These are phyloP conservation scores for Hordeum vulgare DNA, from an alignment of 176 grass and related monocot genomes.

Conservation along the genomic window DNA sequence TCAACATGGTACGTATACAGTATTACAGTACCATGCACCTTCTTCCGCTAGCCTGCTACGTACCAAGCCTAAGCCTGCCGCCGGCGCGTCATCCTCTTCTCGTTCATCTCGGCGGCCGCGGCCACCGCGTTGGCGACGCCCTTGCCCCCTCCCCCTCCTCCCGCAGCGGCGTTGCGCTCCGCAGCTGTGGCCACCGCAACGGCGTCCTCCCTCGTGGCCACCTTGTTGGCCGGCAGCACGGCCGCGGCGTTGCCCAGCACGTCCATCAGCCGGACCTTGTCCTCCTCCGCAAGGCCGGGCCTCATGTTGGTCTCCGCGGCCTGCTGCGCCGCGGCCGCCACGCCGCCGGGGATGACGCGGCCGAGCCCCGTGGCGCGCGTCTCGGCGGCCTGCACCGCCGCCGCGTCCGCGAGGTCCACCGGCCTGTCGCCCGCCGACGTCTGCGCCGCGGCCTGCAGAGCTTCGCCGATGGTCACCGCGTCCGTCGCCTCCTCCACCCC, in stretches of 20 bases:
- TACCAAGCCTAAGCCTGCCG: background rate
- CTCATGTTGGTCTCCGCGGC: slow-evolving; percentile 10
- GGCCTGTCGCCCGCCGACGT: background rate
- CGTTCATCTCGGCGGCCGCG: slow-evolving; percentile 39
- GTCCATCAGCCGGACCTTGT: slow-evolving; percentile 13
- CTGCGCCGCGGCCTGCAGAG: slow-evolving; percentile 20
- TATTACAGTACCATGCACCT: too few species aligned
- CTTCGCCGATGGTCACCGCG: slow-evolving; percentile 36
- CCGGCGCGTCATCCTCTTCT: background rate
- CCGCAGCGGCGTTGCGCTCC: background rate
- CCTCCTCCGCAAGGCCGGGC: background rate
- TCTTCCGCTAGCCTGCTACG: too few species aligned
- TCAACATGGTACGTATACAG: too few species aligned
- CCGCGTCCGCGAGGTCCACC: background rate
- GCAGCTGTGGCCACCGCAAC: slow-evolving; percentile 6
- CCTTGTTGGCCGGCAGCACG: slow-evolving; percentile 25
- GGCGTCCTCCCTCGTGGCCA: slow-evolving; percentile 38
- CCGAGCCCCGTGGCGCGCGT: slow-evolving; percentile 25
- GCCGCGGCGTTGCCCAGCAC: slow-evolving; percentile 10
- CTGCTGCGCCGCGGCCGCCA: slow-evolving; percentile 22
- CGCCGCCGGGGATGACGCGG: slow-evolving; percentile 12
- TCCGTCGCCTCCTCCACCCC: background rate
- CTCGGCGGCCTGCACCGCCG: slow-evolving; percentile 34
- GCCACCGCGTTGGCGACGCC: slow-evolving; percentile 8
- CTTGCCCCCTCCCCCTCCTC: background rate